These are phyloP conservation scores for Vitellaria paradoxa DNA, from an alignment of 179 eudicot species.

Conservation along the genomic window DNA sequence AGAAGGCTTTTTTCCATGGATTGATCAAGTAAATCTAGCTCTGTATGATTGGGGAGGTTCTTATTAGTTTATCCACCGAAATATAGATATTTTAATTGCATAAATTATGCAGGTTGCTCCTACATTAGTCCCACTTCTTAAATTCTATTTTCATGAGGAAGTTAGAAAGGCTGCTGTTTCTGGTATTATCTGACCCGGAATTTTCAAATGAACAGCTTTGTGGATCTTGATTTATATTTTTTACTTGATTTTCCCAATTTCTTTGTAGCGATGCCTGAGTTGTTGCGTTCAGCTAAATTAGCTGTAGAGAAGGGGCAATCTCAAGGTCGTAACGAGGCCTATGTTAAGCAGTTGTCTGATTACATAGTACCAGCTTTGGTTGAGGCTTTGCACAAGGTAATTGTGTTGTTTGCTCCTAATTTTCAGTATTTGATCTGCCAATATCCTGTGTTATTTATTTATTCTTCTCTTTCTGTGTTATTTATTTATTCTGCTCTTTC, in stretches of 20 bases:
- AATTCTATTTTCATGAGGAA: constrained; percentile 91
- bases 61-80: neutral
- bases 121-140: constrained; percentile 77
- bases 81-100: neutral
- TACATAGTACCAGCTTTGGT: constrained; percentile 76
- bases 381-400: constrained; percentile 87
- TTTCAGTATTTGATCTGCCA: neutral
- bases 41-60: neutral
- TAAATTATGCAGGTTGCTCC: constrained; percentile 62
- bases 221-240: neutral
- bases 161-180: constrained; percentile 89
- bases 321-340: constrained; percentile 76
- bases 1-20: constrained; percentile 94
- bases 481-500: neutral
- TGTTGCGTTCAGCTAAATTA: constrained; percentile 76
- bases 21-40: constrained; percentile 64
- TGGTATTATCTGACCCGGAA: constrained; percentile 32
- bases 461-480: neutral
- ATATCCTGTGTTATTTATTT: neutral
- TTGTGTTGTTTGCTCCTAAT: neutral
- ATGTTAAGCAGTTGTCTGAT: constrained; percentile 80
- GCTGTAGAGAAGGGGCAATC: constrained; percentile 84
- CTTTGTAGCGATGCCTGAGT: constrained; percentile 83
- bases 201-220: neutral
- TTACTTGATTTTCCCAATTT: neutral